These are phyloP conservation scores for Chaetomium sp. DNA, from an alignment of 2,329 filamentous ascomycete species.

Conservation along the genomic window DNA sequence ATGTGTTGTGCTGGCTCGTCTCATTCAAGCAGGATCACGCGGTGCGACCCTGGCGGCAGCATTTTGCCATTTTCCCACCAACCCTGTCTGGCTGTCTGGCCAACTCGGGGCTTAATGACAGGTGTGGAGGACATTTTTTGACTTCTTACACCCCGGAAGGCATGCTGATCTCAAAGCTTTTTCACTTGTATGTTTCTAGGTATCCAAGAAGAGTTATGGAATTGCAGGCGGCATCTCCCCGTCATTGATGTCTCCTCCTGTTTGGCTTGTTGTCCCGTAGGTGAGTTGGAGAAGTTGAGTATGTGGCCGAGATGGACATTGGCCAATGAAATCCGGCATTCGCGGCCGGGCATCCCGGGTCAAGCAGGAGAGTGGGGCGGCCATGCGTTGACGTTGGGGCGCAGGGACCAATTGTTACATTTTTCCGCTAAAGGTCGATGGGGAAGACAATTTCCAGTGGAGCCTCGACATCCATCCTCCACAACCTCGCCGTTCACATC, in stretches of 20 bases:
- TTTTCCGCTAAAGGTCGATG: conserved; percentile 7
- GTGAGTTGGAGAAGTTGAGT: background rate
- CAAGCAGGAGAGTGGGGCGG: background rate
- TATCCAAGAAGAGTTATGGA: too few relatives aligned
- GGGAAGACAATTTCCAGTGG: conserved; percentile 19
- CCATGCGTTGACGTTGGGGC: background rate
- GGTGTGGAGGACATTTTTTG: too few relatives aligned
- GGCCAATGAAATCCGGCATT: conserved; percentile 1
- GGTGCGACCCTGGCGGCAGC: too few relatives aligned
- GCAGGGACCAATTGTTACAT: conserved; percentile 1
- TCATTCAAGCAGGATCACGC: too few relatives aligned
- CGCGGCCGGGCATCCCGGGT: too few relatives aligned
- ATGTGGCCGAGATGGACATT: background rate
- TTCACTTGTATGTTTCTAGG: too few relatives aligned
- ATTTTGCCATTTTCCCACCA: too few relatives aligned
- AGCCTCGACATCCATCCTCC: conserved; percentile 11
- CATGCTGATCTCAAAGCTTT: too few relatives aligned
- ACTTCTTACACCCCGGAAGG: too few relatives aligned
- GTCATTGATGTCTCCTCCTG: background rate
- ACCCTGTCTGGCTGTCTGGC: too few relatives aligned
- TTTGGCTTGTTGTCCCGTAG: background rate
- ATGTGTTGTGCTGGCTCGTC: too few relatives aligned
- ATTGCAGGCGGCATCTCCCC: background rate
- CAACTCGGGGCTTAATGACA: too few relatives aligned
- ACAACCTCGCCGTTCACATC: conserved; percentile 1